Conservation (phyloP, 345 rosid genomes). For the Citrus unshiu region DNA sequence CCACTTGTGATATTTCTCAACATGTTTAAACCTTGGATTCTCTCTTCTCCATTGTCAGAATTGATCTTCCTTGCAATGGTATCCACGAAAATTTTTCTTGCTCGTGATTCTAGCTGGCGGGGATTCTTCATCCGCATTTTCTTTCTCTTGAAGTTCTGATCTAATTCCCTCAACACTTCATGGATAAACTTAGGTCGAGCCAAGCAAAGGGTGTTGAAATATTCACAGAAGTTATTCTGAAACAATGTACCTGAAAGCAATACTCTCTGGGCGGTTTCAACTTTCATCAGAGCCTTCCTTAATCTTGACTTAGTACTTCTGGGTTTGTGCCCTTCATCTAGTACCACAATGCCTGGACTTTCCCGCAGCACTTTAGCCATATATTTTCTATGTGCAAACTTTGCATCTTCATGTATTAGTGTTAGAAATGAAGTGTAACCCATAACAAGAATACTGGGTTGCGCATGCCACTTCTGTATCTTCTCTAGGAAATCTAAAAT, state of each 20-base stretch:
- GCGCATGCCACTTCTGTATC: slow-evolving; percentile 86
- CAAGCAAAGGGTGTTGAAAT: slow-evolving; percentile 84
- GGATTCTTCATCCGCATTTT: slow-evolving; percentile 47
- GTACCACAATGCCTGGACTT: slow-evolving; percentile 77
- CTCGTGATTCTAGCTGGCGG: slow-evolving; percentile 64
- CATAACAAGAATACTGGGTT: slow-evolving; percentile 93
- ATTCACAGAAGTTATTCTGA: slow-evolving; percentile 95
- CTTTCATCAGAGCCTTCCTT: slow-evolving; percentile 90
- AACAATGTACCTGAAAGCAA: slow-evolving; percentile 89
- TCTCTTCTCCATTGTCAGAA: slow-evolving; percentile 58
- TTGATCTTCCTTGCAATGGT: slow-evolving; percentile 79
- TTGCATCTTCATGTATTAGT: slow-evolving; percentile 80
- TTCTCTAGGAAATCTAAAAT: slow-evolving; percentile 86
- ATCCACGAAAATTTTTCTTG: slow-evolving; percentile 79
- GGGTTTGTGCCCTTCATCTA: slow-evolving; percentile 95
- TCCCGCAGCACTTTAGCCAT: slow-evolving; percentile 88
- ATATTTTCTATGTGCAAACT: slow-evolving; percentile 67
- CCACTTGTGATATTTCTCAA: slow-evolving; percentile 66
- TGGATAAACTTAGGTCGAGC: slow-evolving; percentile 79
- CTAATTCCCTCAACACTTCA: slow-evolving; percentile 65
- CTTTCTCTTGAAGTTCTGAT: slow-evolving; percentile 51
- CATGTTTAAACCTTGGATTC: slow-evolving; percentile 72
- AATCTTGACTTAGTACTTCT: slow-evolving; percentile 90
- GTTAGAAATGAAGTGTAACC: slow-evolving; percentile 90
- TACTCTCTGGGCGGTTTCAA: slow-evolving; percentile 65